Base-by-base conservation (phyloP, 495 filamentous ascomycete genomes). In the Trichoderma asperelloides region DNA sequence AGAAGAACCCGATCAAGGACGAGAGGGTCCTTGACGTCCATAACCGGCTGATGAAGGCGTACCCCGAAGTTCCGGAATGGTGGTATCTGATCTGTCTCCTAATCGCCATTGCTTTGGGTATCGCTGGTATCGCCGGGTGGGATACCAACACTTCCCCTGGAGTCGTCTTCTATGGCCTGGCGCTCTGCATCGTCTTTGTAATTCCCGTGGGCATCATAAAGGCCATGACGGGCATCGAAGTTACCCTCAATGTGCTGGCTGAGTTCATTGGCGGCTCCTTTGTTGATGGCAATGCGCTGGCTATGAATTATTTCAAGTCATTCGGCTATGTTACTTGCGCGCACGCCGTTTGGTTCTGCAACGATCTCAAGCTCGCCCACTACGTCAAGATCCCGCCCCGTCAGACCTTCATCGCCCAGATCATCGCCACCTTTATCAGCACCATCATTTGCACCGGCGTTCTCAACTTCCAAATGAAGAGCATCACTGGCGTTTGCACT, bases 221-320 rank as follows among this genome's bases (percentile, higher is more conserved):
- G 51, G 76, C 77, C 33, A 79, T 79, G 40, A 79, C 77, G 3
- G 77, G 77, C 3, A 69, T 78, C 23, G 75, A 78, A 64, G 74
- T 78, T 4, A 75, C 71, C 1, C 70, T 79, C 23, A 77, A 74
- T 40, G 75, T 79, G 9, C 69, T 79, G 21, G 77, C 77, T 55
- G 77, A 79, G 68, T 79, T 79, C 67, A 77, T 79, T 65, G 77
- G 77, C 11, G 77, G 77, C 2, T 71, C 74, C 5, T 71, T 67
- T 3, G 74, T 75, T 2, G 66, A 70, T 2, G 75, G 75, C 62
- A 76, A 79, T 28, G 71, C 74, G 15, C 69, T 79, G 66, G 76
- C 74, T 62, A 77, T 79, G 77, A 78, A 78, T 70, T 79, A 70
- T 69, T 78, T 79, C 74, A 79, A 79, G 70, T 69, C 75, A 8